Conservation (phyloP, 2,329 filamentous ascomycete genomes). For the Zasmidium citrigriseum region DNA sequence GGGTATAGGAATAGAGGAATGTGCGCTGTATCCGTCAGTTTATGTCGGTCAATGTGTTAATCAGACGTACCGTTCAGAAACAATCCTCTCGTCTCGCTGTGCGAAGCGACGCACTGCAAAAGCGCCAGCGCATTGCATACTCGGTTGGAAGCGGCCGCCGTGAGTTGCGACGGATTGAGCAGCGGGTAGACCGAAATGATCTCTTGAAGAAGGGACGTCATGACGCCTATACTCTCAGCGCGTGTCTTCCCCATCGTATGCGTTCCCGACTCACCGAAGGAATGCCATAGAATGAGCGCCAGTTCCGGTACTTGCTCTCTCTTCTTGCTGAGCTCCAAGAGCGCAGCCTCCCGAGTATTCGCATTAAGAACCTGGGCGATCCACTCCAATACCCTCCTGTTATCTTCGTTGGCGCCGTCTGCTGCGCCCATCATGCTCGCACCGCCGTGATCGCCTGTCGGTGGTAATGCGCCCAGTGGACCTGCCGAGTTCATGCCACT, state of each 20-base stretch:
- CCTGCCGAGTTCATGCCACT: slow-evolving; percentile 23
- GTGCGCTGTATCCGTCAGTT: slow-evolving; percentile 64
- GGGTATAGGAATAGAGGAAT: slow-evolving; percentile 97
- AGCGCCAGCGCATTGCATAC: slow-evolving; percentile 97
- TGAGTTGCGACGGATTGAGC: slow-evolving; percentile 93
- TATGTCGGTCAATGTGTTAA: not conserved
- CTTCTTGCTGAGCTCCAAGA: slow-evolving; percentile 98
- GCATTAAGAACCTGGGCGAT: slow-evolving; percentile 90
- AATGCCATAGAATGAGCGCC: slow-evolving; percentile 96
- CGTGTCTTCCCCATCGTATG: not conserved
- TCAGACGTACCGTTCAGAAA: slow-evolving; percentile 78
- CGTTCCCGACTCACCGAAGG: slow-evolving; percentile 71
- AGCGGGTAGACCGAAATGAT: slow-evolving; percentile 98
- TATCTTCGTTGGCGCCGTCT: slow-evolving; percentile 66
- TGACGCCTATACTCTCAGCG: slow-evolving; percentile 69
- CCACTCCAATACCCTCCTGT: slow-evolving; percentile 86
- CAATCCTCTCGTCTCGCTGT: slow-evolving; percentile 91
- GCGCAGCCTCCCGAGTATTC: slow-evolving; percentile 80
- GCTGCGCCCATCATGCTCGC: slow-evolving; percentile 35
- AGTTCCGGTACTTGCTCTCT: slow-evolving; percentile 96
- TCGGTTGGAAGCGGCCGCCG: slow-evolving; percentile 92
- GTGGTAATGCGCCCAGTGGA: slow-evolving; percentile 17
- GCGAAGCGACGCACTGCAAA: slow-evolving; percentile 93
- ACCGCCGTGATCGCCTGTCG: slow-evolving; percentile 22
- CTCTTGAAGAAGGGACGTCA: slow-evolving; percentile 95